Base-by-base conservation (phyloP, 2,329 filamentous ascomycete species). In the Fusarium haematococcum region DNA sequence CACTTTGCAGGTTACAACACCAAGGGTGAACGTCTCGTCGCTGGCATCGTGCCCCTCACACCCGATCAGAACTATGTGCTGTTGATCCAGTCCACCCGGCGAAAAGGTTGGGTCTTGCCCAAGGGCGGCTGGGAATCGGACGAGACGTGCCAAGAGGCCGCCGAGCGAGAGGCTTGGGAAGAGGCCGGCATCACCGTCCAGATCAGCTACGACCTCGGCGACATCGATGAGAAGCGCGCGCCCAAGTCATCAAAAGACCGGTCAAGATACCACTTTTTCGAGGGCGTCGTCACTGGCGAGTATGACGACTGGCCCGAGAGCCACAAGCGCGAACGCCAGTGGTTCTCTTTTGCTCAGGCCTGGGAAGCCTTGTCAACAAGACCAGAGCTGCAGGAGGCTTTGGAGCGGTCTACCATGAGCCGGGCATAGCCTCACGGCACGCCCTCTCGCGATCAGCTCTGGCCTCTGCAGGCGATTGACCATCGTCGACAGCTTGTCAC, bases 41-140 rank as follows among this genome's bases (percentile, higher is more conserved):
- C 97, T 70, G 97, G 97, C 78, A 92, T 98, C 68, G 97, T 99
- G 57, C 95, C 97, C 75, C 88, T 98, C 75, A 97, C 94, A 65
- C 84, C 89, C 79, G 95, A 98, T 86, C 96, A 94, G 83, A 92
- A 91, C 79, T 93, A 94, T 83, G 96, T 99, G 71, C 89, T 99
- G 77, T 88, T 99, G 77, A 98, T 98, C 79, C 95, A 98, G 86
- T 98, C 95, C 64, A 96, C 94, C 62, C 91, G 94, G 75, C 92
- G 95, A 79, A 94, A 94, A 83, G 94, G 94, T 79, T 99, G 97
- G 97, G 97, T 99, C 50, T 88, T 99, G 68, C 97, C 97, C 70
- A 99, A 99, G 83, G 97, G 97, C 81, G 97, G 97, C 70, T 99
- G 97, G 95, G 97, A 99, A 84, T 93, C 91, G 37, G 97, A 99